phyloP scores from a whole-genome alignment of 192 early-diverging fungal species.

The Helicostylum pulchrum region DNA sequence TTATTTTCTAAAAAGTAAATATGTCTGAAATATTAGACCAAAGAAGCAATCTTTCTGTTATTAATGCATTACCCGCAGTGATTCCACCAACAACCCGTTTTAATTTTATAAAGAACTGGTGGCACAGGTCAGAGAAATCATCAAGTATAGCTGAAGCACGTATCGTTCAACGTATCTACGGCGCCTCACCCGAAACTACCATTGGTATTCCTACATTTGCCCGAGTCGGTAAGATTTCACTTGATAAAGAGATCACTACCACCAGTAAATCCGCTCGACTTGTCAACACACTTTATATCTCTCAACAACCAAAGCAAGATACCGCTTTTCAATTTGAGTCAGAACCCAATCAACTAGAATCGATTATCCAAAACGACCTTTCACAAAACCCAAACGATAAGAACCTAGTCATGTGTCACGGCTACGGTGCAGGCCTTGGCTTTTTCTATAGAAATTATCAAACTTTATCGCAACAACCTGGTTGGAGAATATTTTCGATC shows the following conservation, averaged over 20 bases:
- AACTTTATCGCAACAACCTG: constrained; percentile 45
- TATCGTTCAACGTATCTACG: constrained; percentile 49
- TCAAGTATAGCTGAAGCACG: constrained; percentile 54
- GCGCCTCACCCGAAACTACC: background rate
- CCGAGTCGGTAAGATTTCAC: background rate
- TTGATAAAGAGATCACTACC: background rate
- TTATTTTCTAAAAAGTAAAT: background rate
- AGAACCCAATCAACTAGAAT: background rate
- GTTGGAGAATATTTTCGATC: constrained; percentile 61
- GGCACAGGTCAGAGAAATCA: constrained; percentile 37
- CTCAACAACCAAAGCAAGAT: background rate
- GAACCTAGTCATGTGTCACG: constrained; percentile 70
- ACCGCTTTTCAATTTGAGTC: constrained; percentile 4
- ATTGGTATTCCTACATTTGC: background rate
- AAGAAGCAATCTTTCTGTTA: background rate
- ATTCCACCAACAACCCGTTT: constrained; percentile 37
- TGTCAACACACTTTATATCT: constrained; percentile 13
- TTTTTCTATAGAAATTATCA: constrained; percentile 58
- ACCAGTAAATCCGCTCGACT: background rate
- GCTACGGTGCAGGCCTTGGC: constrained; percentile 74
- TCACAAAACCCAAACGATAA: constrained; percentile 23
- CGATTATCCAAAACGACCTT: background rate
- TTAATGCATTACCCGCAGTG: constrained; percentile 25
- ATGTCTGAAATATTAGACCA: constrained; percentile 2
- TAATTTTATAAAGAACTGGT: constrained; percentile 41